These are phyloP conservation scores for Mucor mucedo DNA, from an alignment of 371 early-diverging fungal genomes.

Conservation along the genomic window DNA sequence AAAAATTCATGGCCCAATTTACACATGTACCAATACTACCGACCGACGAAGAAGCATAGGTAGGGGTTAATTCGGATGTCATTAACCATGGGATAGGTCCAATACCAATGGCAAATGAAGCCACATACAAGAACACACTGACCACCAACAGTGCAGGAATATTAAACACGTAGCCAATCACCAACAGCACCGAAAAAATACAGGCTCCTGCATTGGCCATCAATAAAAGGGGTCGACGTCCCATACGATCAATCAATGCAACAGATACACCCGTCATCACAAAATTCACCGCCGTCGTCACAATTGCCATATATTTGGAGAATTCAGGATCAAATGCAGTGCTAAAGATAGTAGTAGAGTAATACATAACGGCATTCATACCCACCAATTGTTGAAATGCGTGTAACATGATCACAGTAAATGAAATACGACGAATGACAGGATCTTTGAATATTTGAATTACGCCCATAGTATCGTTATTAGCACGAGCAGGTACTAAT, in stretches of 20 bases:
- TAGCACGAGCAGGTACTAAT: neutral
- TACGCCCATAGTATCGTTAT: conserved; percentile 21
- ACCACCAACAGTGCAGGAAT: conserved; percentile 62
- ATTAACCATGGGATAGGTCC: conserved; percentile 84
- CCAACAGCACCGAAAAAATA: conserved; percentile 59
- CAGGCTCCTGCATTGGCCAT: conserved; percentile 62
- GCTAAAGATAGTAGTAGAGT: conserved; percentile 72
- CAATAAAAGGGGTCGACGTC: conserved; percentile 60
- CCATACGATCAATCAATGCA: conserved; percentile 40
- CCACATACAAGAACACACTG: conserved; percentile 74
- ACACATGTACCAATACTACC: conserved; percentile 55
- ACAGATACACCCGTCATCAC: conserved; percentile 57
- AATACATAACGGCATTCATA: conserved; percentile 85
- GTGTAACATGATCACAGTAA: conserved; percentile 49
- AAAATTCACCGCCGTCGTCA: conserved; percentile 66
- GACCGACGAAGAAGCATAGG: conserved; percentile 61
- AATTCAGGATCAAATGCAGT: conserved; percentile 44
- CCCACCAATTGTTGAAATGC: conserved; percentile 81
- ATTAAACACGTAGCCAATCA: conserved; percentile 55
- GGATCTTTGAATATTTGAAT: conserved; percentile 48
- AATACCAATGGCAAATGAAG: conserved; percentile 81
- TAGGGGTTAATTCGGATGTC: conserved; percentile 71
- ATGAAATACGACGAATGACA: conserved; percentile 60
- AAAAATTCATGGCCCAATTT: conserved; percentile 63
- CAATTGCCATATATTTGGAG: conserved; percentile 64